These are phyloP conservation scores for Ophiostoma ulmi DNA, from an alignment of 2,329 filamentous ascomycete genomes.

Conservation along the genomic window DNA sequence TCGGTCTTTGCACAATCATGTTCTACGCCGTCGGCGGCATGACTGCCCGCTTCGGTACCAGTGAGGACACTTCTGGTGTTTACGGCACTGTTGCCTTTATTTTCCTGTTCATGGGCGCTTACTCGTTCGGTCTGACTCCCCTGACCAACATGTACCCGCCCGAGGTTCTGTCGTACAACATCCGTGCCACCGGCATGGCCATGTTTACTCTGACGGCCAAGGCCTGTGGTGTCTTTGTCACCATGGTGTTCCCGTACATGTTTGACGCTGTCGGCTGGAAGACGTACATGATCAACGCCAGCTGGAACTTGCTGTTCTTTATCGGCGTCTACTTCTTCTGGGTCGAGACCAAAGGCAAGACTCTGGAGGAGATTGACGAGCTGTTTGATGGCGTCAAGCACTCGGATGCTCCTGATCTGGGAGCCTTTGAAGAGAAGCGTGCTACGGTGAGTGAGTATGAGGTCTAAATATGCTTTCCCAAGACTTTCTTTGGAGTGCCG, in stretches of 20 bases:
- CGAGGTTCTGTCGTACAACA: conserved; percentile 28
- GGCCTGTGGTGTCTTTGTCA: conserved; percentile 28
- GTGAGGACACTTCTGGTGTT: conserved; percentile 25
- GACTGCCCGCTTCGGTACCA: conserved; percentile 37
- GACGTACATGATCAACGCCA: conserved; percentile 30
- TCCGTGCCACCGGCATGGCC: conserved; percentile 28
- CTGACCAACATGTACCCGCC: conserved; percentile 28
- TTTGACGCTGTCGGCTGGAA: conserved; percentile 27
- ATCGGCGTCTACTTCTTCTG: conserved; percentile 30
- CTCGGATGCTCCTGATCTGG: conserved; percentile 33
- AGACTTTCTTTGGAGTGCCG: not conserved
- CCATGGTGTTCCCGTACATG: conserved; percentile 29
- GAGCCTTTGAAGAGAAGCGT: conserved; percentile 6
- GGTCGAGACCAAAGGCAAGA: conserved; percentile 36
- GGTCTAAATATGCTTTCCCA: conserved; percentile 11
- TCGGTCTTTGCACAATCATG: conserved; percentile 25
- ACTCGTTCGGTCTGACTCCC: conserved; percentile 29
- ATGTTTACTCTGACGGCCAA: conserved; percentile 27
- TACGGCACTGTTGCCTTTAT: conserved; percentile 31
- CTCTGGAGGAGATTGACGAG: conserved; percentile 30
- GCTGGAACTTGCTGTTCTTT: conserved; percentile 28
- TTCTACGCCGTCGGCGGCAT: conserved; percentile 38
- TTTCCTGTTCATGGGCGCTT: conserved; percentile 29
- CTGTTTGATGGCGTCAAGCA: conserved; percentile 16
- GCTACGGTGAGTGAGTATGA: conserved; percentile 14